Percentiles rank a stretch among this genome's conserved stretches.
Evolutionary conservation across 2,329 filamentous ascomycete genomes (phyloP).

Genomic region (Ceratocystis papillata): DNA sequence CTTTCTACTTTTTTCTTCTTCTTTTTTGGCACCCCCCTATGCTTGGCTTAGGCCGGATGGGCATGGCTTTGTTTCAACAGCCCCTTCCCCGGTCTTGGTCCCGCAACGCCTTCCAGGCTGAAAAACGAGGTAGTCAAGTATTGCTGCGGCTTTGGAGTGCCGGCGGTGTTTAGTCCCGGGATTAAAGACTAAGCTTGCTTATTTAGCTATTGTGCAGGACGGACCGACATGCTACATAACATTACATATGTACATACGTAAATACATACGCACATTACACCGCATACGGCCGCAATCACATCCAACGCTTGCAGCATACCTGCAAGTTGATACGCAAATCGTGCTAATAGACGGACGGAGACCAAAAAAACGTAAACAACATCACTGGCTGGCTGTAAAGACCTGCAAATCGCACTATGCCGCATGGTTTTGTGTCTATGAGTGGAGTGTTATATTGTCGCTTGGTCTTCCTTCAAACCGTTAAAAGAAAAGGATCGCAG

Average conservation of each 20-base stretch:
- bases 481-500: background rate
- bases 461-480: slow-evolving; percentile 1
- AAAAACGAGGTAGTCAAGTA: too few relatives aligned
- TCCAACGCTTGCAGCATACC: background rate
- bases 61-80: background rate
- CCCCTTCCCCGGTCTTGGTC: background rate
- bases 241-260: slow-evolving; percentile 1
- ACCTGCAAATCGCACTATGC: slow-evolving; percentile 4
- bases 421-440: background rate
- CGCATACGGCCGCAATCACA: background rate
- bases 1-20: too few relatives aligned
- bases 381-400: background rate
- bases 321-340: background rate
- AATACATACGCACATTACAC: background rate
- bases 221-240: background rate
- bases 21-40: background rate
- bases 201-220: background rate
- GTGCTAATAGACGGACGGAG: background rate
- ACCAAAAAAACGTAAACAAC: background rate
- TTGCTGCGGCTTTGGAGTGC: background rate
- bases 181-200: background rate
- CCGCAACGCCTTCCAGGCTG: background rate
- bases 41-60: background rate
- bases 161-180: background rate
- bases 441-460: slow-evolving; percentile 4